Evolutionary conservation across 495 filamentous ascomycete genomes (phyloP).

Genomic region (Cercophora sp.): DNA sequence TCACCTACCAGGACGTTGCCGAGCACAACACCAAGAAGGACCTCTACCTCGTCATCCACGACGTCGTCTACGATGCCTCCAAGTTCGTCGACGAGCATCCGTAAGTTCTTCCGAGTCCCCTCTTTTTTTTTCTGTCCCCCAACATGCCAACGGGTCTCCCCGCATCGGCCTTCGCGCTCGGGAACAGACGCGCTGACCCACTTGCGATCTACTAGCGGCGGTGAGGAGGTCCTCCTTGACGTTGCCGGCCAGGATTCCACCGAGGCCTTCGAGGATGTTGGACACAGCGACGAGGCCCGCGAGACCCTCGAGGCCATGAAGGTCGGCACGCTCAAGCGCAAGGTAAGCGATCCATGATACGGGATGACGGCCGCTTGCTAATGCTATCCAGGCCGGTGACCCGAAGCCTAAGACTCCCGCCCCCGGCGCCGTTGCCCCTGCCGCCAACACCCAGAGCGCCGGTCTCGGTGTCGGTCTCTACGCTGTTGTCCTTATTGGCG

Average conservation of each 20-base stretch:
- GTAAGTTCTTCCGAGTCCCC: slow-evolving; percentile 56
- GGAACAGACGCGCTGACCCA: background rate
- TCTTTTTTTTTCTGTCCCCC: background rate
- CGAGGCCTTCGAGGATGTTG: slow-evolving; percentile 99
- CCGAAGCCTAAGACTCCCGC: slow-evolving; percentile 61
- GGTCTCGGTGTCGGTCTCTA: slow-evolving; percentile 80
- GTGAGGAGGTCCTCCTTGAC: slow-evolving; percentile 96
- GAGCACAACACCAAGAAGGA: slow-evolving; percentile 95
- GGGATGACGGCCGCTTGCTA: too few species aligned
- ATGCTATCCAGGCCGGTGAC: slow-evolving; percentile 78
- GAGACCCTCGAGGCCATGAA: slow-evolving; percentile 81
- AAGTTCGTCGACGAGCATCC: slow-evolving; percentile 98
- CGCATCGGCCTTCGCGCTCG: slow-evolving; percentile 5
- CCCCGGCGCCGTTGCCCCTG: slow-evolving; percentile 42
- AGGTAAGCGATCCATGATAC: too few species aligned
- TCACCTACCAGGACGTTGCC: slow-evolving; percentile 80
- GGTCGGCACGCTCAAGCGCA: slow-evolving; percentile 78
- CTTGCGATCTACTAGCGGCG: slow-evolving; percentile 60
- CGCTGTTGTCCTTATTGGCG: slow-evolving; percentile 75
- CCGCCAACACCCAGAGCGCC: slow-evolving; percentile 45
- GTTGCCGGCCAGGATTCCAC: slow-evolving; percentile 95
- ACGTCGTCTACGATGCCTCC: slow-evolving; percentile 87
- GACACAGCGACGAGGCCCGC: slow-evolving; percentile 97
- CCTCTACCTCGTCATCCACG: slow-evolving; percentile 85
- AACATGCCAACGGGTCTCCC: slow-evolving; percentile 1